A percentile compares a stretch with the other conserved stretches of the same genome.
These are phyloP conservation scores for Eucalyptus cloeziana DNA, from an alignment of 345 rosid species.

Conservation along the genomic window DNA sequence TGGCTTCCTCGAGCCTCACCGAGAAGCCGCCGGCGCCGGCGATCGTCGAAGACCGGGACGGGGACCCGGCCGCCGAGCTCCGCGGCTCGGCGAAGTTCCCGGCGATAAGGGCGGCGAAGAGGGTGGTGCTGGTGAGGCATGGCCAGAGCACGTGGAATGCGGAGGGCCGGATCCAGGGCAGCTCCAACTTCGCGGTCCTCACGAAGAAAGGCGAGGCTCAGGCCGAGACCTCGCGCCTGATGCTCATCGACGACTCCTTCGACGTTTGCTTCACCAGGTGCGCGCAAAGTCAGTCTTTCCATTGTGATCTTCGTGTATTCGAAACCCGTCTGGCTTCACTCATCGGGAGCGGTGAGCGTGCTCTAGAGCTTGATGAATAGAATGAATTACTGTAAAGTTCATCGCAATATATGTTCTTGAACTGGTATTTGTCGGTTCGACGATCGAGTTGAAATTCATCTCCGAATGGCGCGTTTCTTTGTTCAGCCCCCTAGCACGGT, in stretches of 20 bases:
- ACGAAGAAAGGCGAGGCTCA: constrained; percentile 85
- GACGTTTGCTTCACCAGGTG: constrained; percentile 82
- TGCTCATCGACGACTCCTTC: constrained; percentile 75
- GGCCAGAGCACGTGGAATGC: constrained; percentile 98
- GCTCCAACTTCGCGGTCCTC: constrained; percentile 77
- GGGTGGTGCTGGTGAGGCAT: constrained; percentile 88
- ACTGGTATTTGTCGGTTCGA: not conserved
- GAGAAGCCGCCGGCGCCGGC: constrained; percentile 3
- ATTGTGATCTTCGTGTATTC: not conserved
- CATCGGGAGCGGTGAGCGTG: not conserved
- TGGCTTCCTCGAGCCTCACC: constrained; percentile 21
- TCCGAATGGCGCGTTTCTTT: not conserved
- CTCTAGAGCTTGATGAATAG: not conserved
- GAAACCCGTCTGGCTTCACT: not conserved
- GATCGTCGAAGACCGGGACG: not conserved
- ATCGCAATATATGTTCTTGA: not conserved
- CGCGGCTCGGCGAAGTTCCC: constrained; percentile 27
- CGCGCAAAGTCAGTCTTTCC: not conserved
- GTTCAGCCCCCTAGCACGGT: constrained; percentile 66
- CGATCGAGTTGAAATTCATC: not conserved
- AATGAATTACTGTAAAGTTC: not conserved
- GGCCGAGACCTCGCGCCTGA: constrained; percentile 82
- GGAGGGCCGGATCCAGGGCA: constrained; percentile 93
- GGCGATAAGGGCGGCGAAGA: constrained; percentile 40
- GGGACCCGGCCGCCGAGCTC: constrained; percentile 14